These are phyloP conservation scores for Colletotrichum spaethianum DNA, from an alignment of 2,329 filamentous ascomycete genomes.

Conservation along the genomic window DNA sequence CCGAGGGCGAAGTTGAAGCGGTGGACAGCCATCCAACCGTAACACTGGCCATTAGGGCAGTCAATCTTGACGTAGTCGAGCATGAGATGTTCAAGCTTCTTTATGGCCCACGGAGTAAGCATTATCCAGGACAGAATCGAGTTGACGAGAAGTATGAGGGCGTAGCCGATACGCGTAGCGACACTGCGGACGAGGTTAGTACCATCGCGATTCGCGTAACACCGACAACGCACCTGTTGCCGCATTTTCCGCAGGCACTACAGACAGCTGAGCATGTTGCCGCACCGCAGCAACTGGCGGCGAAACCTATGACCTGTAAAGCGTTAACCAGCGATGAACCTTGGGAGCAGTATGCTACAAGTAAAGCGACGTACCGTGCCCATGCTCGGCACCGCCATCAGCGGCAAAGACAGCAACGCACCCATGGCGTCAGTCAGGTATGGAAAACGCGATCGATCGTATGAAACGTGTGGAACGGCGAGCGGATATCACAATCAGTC, in stretches of 20 bases:
- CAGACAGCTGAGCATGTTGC: conserved; percentile 97
- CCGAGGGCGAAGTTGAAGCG: conserved; percentile 98
- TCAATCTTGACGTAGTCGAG: conserved; percentile 97
- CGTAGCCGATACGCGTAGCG: conserved; percentile 96
- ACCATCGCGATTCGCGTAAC: neutral
- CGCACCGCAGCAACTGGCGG: conserved; percentile 93
- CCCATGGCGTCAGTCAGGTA: conserved; percentile 76
- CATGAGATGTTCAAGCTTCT: conserved; percentile 92
- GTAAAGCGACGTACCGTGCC: conserved; percentile 77
- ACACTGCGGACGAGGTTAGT: conserved; percentile 70
- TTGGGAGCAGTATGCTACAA: neutral
- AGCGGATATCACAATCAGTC: neutral
- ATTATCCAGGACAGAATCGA: conserved; percentile 98
- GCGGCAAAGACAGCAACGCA: conserved; percentile 88
- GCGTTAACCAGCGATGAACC: conserved; percentile 6
- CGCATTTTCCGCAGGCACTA: conserved; percentile 95
- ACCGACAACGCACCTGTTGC: conserved; percentile 81
- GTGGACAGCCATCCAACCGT: conserved; percentile 96
- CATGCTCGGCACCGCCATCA: conserved; percentile 89
- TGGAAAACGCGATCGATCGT: neutral
- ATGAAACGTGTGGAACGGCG: neutral
- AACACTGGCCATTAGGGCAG: conserved; percentile 91
- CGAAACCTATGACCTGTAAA: conserved; percentile 79
- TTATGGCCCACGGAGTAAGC: conserved; percentile 98
- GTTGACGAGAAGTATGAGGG: conserved; percentile 94